Base-by-base conservation (phyloP, 441 rosid species). In the Populus hybrid region DNA sequence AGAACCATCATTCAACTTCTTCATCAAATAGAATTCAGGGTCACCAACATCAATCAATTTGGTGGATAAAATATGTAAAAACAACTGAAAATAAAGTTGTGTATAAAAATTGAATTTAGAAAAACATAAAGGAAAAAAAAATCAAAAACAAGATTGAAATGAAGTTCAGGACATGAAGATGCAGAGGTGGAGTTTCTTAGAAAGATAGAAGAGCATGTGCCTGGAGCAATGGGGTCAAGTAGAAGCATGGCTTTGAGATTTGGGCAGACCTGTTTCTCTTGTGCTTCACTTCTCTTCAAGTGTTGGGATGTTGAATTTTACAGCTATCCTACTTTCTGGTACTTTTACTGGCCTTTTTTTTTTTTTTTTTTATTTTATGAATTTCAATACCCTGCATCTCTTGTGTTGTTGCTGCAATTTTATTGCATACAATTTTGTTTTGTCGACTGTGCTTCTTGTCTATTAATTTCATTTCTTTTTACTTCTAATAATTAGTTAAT, bases 241-340 rank as follows among this genome's bases (percentile, higher is more conserved):
- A 85, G 86, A 26, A 87, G 95, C 78, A 80, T 93, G 80, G 91
- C 87, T 82, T 83, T 93, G 79, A 84, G 96, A 69, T 84, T 93
- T 38, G 93, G 92, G 10, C 95, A 91, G 73, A 76, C 81, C 67
- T 42, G 87, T 69, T 89, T 90, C 82, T 88, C 93, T 18, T 79
- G 83, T 61, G 95, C 88, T 68, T 89, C 95, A 0, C 90, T 91
- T 78, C 83, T 88, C 66, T 87, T 88, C 74, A 90, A 90, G 94
- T 86, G 93, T 68, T 83, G 90, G n/a, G 85, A 81, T 69, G 79
- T 85, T 66, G 88, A 89, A 30, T 89, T 92, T 88, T 89, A 84
- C 83, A 84, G 88, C 81, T 93, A 88, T 81, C 86, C 91, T 70
- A 73, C 92, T 85, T 89, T 88, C 91, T 85, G 97, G 96, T 90